Percentiles rank a stretch among this genome's conserved stretches.
Evolutionary conservation across 306 rosid genomes (phyloP).

Genomic region (Prunus fruticosa): DNA sequence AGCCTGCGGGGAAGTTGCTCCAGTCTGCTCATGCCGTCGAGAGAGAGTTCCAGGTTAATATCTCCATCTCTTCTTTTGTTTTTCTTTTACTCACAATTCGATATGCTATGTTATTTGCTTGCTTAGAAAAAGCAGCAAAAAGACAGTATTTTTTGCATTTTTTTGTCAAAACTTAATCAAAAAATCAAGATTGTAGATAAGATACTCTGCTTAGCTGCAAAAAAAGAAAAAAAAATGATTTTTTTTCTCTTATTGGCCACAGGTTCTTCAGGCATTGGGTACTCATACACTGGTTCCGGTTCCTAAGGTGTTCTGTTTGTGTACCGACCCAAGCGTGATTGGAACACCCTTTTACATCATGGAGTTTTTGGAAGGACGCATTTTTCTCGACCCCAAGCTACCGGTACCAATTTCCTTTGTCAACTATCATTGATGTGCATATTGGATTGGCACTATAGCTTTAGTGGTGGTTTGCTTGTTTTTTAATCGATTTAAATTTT

Average conservation of each 20-base stretch:
- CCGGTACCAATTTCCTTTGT: conserved; percentile 47
- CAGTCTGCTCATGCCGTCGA: conserved; percentile 95
- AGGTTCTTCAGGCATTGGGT: conserved; percentile 88
- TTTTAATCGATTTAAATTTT: background rate
- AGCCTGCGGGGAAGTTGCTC: conserved; percentile 75
- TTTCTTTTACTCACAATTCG: background rate
- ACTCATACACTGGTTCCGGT: conserved; percentile 69
- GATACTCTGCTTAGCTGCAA: background rate
- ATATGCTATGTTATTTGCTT: background rate
- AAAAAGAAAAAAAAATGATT: background rate
- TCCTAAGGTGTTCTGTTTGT: conserved; percentile 78
- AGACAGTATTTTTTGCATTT: background rate
- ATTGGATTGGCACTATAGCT: background rate
- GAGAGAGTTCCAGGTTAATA: conserved; percentile 77
- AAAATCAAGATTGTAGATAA: background rate
- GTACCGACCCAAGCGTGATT: conserved; percentile 69
- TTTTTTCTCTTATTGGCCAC: background rate
- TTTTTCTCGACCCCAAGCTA: conserved; percentile 65
- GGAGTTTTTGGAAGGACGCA: conserved; percentile 94
- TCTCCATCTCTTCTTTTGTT: background rate
- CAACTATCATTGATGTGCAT: conserved; percentile 1
- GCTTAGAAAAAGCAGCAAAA: background rate
- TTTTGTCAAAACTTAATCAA: background rate
- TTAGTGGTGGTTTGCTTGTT: background rate
- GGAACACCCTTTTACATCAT: conserved; percentile 90